Evolutionary conservation across 352 stramenopile species (phyloP).

Genomic region (Phytopythium chamaehyphon): DNA sequence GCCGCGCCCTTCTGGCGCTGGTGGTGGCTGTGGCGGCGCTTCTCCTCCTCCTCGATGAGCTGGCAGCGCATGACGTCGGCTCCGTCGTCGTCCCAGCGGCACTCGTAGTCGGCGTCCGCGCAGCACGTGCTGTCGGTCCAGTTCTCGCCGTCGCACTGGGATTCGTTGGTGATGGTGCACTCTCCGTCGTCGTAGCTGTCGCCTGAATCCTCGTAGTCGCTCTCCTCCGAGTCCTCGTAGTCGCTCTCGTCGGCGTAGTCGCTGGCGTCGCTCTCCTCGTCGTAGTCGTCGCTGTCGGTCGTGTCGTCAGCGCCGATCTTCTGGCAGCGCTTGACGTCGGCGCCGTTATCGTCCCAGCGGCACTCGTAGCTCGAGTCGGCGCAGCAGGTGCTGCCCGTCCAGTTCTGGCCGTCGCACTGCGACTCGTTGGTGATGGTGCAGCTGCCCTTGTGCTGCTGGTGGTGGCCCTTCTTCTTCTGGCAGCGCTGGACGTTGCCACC

Average conservation of each 20-base stretch:
- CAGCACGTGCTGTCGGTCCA: too few species aligned
- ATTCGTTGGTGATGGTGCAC: too few species aligned
- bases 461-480: constrained; percentile 9
- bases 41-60: too few species aligned
- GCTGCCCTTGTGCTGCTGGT: neutral
- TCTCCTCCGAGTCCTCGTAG: too few species aligned
- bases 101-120: too few species aligned
- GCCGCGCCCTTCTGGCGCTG: too few species aligned
- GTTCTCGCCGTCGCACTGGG: too few species aligned
- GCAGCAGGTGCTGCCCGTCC: constrained; percentile 28
- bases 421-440: constrained; percentile 32
- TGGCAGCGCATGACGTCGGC: too few species aligned
- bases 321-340: constrained; percentile 24
- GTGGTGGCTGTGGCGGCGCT: too few species aligned
- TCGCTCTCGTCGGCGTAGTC: neutral
- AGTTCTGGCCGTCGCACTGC: constrained; percentile 33
- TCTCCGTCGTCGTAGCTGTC: too few species aligned
- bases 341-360: constrained; percentile 24
- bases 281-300: constrained; percentile 1
- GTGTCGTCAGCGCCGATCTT: constrained; percentile 9
- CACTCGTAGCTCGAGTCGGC: constrained; percentile 28
- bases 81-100: too few species aligned
- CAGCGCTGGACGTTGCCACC: constrained; percentile 9
- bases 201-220: too few species aligned
- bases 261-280: constrained; percentile 3